phyloP scores from a whole-genome alignment of 441 rosid genomes.

The Bocquillonia castaneifolia region DNA sequence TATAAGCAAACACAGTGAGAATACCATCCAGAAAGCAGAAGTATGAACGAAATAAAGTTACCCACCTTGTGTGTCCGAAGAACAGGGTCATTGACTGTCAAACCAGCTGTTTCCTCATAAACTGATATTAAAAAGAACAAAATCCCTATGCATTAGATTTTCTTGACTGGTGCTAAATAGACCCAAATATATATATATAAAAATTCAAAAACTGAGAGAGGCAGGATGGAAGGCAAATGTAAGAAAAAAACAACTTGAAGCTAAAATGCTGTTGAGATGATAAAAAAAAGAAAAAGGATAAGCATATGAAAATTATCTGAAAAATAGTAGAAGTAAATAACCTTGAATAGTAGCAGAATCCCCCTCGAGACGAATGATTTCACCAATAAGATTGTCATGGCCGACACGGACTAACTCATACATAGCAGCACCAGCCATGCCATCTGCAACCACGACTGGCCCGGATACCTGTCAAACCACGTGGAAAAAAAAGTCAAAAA shows the following conservation, averaged over 20 bases:
- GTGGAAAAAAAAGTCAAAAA: not conserved
- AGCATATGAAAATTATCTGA: not conserved
- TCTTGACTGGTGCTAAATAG: not conserved
- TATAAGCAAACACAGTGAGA: slow-evolving; percentile 18
- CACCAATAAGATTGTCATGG: slow-evolving; percentile 88
- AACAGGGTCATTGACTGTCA: slow-evolving; percentile 93
- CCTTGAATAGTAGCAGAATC: slow-evolving; percentile 99
- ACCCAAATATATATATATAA: not conserved
- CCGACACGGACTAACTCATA: slow-evolving; percentile 99
- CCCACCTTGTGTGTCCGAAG: slow-evolving; percentile 92
- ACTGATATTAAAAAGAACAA: slow-evolving; percentile 40
- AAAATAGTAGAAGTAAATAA: slow-evolving; percentile 18
- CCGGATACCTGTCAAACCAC: slow-evolving; percentile 73
- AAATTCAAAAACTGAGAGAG: no score
- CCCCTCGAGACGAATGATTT: slow-evolving; percentile 94
- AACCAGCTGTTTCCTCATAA: slow-evolving; percentile 95
- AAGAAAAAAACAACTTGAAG: not conserved
- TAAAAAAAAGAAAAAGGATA: not conserved
- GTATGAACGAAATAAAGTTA: slow-evolving; percentile 15
- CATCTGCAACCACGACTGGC: slow-evolving; percentile 96
- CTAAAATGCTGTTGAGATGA: not conserved
- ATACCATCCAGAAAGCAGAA: slow-evolving; percentile 4
- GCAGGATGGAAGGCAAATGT: not conserved
- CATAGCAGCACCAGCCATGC: slow-evolving; percentile 99
- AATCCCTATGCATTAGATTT: not conserved